These are phyloP conservation scores for Neurospora africana DNA, from an alignment of 495 filamentous ascomycete species.

Conservation along the genomic window DNA sequence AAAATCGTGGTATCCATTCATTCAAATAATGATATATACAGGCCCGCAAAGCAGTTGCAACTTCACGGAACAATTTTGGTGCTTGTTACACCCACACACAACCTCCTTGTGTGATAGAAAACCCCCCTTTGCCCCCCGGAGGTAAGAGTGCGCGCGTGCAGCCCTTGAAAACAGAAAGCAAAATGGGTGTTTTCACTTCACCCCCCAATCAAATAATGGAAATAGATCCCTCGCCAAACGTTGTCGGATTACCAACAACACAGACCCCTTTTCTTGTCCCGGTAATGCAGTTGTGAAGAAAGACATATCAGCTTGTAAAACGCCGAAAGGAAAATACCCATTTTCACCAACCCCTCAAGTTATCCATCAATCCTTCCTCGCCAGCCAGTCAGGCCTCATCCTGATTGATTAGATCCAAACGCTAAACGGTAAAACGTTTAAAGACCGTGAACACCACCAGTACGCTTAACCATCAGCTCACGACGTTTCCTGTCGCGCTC, in stretches of 20 bases:
- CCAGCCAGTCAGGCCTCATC: too few relatives aligned
- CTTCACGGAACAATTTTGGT: neutral
- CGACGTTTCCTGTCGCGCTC: slow-evolving; percentile 53
- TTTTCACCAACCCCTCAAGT: neutral
- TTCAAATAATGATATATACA: slow-evolving; percentile 15
- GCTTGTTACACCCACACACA: neutral
- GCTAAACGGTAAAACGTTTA: slow-evolving; percentile 9
- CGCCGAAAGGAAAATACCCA: slow-evolving; percentile 5
- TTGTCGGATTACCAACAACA: slow-evolving; percentile 1
- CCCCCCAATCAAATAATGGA: neutral
- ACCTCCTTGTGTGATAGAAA: neutral
- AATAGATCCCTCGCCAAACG: slow-evolving; percentile 8
- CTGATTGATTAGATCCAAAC: neutral
- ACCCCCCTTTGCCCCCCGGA: neutral
- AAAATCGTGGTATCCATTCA: slow-evolving; percentile 16
- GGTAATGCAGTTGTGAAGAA: slow-evolving; percentile 6
- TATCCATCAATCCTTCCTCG: neutral
- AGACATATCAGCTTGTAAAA: neutral
- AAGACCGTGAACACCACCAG: slow-evolving; percentile 39
- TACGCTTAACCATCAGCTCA: slow-evolving; percentile 59
- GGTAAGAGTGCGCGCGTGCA: neutral
- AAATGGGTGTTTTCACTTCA: neutral
- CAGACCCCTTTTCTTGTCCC: slow-evolving; percentile 9
- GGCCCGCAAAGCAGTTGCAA: slow-evolving; percentile 2
- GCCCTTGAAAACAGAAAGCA: neutral